Conservation (phyloP, 176 grass and related monocot species). For the Aegilops tauschii region DNA sequence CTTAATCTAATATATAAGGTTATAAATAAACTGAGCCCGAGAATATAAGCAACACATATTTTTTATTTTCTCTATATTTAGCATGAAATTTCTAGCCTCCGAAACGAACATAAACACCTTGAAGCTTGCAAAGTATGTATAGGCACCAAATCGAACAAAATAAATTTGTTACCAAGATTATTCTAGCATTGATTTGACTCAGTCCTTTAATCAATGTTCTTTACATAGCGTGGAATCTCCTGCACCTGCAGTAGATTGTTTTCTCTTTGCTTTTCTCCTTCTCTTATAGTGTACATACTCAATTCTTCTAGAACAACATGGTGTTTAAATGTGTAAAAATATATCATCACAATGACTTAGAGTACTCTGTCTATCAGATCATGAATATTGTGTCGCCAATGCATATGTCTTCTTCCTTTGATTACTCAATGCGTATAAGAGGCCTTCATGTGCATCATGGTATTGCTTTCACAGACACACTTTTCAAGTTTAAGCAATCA, state of each 20-base stretch:
- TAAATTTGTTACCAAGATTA: neutral
- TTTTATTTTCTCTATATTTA: neutral
- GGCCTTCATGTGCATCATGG: no score
- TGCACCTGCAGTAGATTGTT: neutral
- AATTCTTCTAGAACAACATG: no score
- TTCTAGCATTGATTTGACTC: neutral
- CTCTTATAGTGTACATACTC: neutral
- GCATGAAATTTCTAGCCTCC: no score
- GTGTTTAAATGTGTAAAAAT: no score
- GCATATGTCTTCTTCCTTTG: no score
- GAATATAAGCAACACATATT: neutral
- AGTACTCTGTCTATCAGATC: no score
- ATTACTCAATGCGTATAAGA: no score
- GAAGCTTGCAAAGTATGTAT: neutral
- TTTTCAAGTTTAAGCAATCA: no score
- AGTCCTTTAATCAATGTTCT: neutral
- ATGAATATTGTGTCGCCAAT: no score
- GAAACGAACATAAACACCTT: neutral
- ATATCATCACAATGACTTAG: no score
- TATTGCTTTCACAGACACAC: no score
- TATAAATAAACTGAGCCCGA: no score
- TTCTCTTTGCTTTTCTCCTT: neutral
- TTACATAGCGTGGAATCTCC: neutral
- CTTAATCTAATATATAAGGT: neutral
- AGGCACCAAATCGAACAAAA: neutral